Percentiles rank a stretch among this genome's conserved stretches.
These are phyloP conservation scores for Aspergillus conjunctus DNA, from an alignment of 495 filamentous ascomycete species.

Conservation along the genomic window DNA sequence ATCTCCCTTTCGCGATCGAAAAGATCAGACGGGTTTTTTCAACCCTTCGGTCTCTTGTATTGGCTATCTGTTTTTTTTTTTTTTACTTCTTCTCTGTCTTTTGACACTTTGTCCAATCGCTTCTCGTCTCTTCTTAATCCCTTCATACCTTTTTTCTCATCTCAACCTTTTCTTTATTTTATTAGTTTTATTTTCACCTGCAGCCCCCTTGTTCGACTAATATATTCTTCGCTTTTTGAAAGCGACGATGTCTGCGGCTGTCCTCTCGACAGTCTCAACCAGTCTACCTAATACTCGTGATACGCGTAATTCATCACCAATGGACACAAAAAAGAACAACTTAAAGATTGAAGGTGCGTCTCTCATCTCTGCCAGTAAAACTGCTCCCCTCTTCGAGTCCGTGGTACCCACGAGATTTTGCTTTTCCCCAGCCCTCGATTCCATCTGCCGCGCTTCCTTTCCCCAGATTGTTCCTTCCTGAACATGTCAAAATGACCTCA, in stretches of 20 bases:
- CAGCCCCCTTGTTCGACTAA: slow-evolving; percentile 21
- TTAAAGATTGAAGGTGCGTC: slow-evolving; percentile 49
- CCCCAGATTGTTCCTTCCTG: slow-evolving; percentile 29
- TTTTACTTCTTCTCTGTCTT: slow-evolving; percentile 13
- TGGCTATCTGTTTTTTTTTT: slow-evolving; percentile 11
- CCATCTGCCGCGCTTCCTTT: slow-evolving; percentile 39
- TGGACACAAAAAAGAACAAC: slow-evolving; percentile 55
- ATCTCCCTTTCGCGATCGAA: slow-evolving; percentile 10
- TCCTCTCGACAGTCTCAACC: slow-evolving; percentile 45
- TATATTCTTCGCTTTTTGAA: slow-evolving; percentile 17
- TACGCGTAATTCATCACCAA: slow-evolving; percentile 40
- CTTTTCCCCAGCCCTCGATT: slow-evolving; percentile 21
- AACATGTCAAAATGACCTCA: slow-evolving; percentile 51
- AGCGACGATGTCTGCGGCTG: slow-evolving; percentile 50
- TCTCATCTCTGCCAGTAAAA: slow-evolving; percentile 12
- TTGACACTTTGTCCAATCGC: slow-evolving; percentile 23
- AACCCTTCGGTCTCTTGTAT: slow-evolving; percentile 15
- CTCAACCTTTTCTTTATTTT: neutral
- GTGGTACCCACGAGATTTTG: slow-evolving; percentile 16
- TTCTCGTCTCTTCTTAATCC: slow-evolving; percentile 15
- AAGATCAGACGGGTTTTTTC: slow-evolving; percentile 8
- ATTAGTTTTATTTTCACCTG: slow-evolving; percentile 23
- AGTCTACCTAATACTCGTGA: slow-evolving; percentile 34
- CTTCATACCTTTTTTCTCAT: slow-evolving; percentile 17
- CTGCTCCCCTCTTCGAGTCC: neutral